Evolutionary conservation across 208 protist genomes (phyloP), one percentile per base, ranked within the genome.

Genomic region (Trypanosoma boissoni): DNA sequence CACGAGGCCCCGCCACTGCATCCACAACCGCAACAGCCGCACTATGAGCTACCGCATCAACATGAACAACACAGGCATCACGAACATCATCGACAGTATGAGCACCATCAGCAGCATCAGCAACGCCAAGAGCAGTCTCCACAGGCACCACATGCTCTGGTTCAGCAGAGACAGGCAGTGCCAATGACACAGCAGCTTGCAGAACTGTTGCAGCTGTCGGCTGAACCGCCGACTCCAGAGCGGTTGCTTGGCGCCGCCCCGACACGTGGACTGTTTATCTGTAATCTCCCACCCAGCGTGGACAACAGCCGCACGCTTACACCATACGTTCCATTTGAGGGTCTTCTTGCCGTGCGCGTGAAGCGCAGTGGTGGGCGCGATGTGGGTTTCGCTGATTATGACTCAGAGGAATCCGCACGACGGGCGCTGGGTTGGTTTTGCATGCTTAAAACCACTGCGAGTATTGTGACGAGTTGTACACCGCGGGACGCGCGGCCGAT

Each of bases 371-470:
- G 57, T 32, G 58, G 78, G 21, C 58, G 57, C 20, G 59, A 84
- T 51, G 68, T 83, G 5, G 83, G 68, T 34, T 90, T 90, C 60
- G 83, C 68, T 16, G 73, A 76, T 16, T 90, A 90, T 59, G 54
- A 73, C 36, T 74, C 51, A 18, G 9, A 21, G 10, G 71, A 69
- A 2, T 23, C 50, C 26, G 78, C 83, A 2, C 51, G 48, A 2
- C 48, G 44, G 2, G 78, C 83, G 10, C 52, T 86, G 43, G 24
- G 53, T 58, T 90, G 83, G 83, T 82, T 90, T 54, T 34, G 74
- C 10, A 34, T 37, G 37, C 32, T 76, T 7, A 46, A 27, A 1
- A 51, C 68, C 2, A 62, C 68, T 0, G 52, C 67, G 7, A 60
- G 71, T 16, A 59, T 68, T 45, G 68, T 68, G 6, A 49, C 48